These are phyloP conservation scores for Lentinula novae-zelandiae DNA, from an alignment of 1,284 basidiomycete species.

Conservation along the genomic window DNA sequence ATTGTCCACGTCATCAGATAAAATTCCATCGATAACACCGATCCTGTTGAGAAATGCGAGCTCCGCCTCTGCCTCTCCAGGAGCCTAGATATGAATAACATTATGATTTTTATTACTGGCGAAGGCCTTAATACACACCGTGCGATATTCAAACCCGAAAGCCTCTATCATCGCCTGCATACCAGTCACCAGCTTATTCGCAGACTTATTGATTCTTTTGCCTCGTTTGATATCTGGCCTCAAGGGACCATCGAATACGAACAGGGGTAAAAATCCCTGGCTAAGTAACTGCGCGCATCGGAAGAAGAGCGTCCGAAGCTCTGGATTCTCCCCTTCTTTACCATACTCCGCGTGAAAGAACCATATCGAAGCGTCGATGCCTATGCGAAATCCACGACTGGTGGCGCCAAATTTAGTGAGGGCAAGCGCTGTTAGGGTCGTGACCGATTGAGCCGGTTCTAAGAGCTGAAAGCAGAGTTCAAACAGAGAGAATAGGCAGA, in stretches of 20 bases:
- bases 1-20: constrained; percentile 93
- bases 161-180: constrained; percentile 84
- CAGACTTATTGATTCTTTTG: constrained; percentile 59
- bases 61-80: constrained; percentile 96
- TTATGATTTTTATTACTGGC: neutral
- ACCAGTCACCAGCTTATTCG: constrained; percentile 59
- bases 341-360: constrained; percentile 76
- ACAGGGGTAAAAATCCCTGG: constrained; percentile 81
- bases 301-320: constrained; percentile 73
- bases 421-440: constrained; percentile 66
- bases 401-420: constrained; percentile 68
- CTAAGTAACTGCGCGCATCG: constrained; percentile 71
- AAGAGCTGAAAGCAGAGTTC: constrained; percentile 42
- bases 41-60: constrained; percentile 82
- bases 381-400: constrained; percentile 63
- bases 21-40: constrained; percentile 83
- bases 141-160: constrained; percentile 86
- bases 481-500: neutral
- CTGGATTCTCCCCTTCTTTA: constrained; percentile 75
- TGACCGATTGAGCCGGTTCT: constrained; percentile 54
- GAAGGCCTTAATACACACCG: constrained; percentile 39
- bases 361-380: constrained; percentile 82
- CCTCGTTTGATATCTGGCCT: constrained; percentile 83
- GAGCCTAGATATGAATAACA: constrained; percentile 55
- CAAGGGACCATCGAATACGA: constrained; percentile 92